Conservation (phyloP, 495 filamentous ascomycete genomes). For the Xylaria venustula region DNA sequence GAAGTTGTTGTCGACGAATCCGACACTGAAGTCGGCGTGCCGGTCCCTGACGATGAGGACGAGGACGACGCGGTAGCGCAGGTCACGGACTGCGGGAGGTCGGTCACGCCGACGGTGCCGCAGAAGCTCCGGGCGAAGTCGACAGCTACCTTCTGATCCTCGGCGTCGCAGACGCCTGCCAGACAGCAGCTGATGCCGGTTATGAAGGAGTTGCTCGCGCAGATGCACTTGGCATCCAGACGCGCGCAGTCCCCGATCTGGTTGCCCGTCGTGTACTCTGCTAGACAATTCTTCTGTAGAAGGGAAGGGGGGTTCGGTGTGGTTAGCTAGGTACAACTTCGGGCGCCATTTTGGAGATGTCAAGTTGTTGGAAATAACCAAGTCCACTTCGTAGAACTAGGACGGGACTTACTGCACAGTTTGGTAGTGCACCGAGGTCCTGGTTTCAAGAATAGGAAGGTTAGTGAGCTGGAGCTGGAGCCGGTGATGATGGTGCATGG, state of each 20-base stretch:
- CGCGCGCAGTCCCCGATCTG: constrained; percentile 51
- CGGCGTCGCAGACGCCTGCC: constrained; percentile 45
- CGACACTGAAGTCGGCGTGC: neutral
- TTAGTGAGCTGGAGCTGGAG: no score
- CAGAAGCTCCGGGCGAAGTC: constrained; percentile 26
- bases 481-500: no score
- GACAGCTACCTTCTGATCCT: constrained; percentile 51
- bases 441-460: neutral
- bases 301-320: constrained; percentile 15
- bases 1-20: neutral
- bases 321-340: neutral
- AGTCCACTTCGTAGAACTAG: neutral
- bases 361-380: neutral
- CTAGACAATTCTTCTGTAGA: constrained; percentile 54
- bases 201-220: constrained; percentile 59
- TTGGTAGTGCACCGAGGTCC: constrained; percentile 44
- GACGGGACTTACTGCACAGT: constrained; percentile 54
- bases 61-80: constrained; percentile 1
- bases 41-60: neutral
- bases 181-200: constrained; percentile 67
- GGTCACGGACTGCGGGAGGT: constrained; percentile 12
- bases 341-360: no score
- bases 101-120: constrained; percentile 13
- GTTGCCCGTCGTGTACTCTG: constrained; percentile 40
- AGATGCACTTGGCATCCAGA: constrained; percentile 67